These are phyloP conservation scores for Apophysomyces trapeziformis DNA, from an alignment of 371 early-diverging fungal species.

Conservation along the genomic window DNA sequence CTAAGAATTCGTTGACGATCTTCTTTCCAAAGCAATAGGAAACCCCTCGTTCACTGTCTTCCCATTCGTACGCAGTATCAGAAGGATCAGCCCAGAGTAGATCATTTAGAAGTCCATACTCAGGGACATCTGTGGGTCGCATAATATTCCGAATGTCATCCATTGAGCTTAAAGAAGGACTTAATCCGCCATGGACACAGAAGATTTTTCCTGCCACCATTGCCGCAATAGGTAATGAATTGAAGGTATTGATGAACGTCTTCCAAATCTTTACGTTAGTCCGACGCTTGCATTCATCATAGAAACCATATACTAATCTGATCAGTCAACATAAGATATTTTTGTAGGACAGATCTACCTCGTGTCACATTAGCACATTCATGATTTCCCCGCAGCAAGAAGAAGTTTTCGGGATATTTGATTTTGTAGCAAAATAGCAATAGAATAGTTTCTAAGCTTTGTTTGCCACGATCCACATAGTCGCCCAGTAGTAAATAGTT, in stretches of 20 bases:
- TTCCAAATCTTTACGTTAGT: conserved; percentile 96
- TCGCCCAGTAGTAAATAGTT: conserved; percentile 96
- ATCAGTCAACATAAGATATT: neutral
- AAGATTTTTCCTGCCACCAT: conserved; percentile 97
- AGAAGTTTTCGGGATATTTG: conserved; percentile 95
- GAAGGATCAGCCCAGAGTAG: conserved; percentile 93
- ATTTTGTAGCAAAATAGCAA: conserved; percentile 95
- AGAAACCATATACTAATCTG: conserved; percentile 91
- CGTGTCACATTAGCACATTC: conserved; percentile 97
- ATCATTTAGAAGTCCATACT: conserved; percentile 85
- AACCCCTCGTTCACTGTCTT: conserved; percentile 98
- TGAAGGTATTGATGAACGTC: conserved; percentile 98
- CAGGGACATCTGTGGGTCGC: conserved; percentile 97
- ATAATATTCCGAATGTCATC: conserved; percentile 92
- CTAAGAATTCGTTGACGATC: conserved; percentile 87
- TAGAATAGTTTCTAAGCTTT: conserved; percentile 93
- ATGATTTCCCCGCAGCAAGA: conserved; percentile 96
- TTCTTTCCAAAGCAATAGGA: conserved; percentile 93
- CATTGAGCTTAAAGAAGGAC: conserved; percentile 86
- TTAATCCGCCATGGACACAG: conserved; percentile 97
- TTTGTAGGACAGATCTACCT: conserved; percentile 46
- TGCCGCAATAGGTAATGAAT: conserved; percentile 96
- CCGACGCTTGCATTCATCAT: conserved; percentile 98
- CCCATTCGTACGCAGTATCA: conserved; percentile 85
- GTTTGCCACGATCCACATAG: conserved; percentile 97